A percentile compares a stretch with the other conserved stretches of the same genome.
Evolutionary conservation across 2,329 filamentous ascomycete genomes (phyloP).

Genomic region (Aspergillus candidus): DNA sequence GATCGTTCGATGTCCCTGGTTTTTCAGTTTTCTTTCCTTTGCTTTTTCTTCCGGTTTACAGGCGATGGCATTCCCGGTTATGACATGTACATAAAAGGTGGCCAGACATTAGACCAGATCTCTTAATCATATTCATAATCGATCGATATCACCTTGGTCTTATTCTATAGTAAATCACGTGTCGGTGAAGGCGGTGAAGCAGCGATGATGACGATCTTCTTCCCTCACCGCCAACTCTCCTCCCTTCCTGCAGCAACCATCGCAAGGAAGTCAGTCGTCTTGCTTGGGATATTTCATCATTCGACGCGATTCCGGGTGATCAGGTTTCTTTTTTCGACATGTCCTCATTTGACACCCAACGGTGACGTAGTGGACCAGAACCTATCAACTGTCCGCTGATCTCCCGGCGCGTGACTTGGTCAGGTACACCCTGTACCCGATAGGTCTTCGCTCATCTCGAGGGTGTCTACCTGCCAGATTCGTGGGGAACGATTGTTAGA

Average conservation of each 20-base stretch:
- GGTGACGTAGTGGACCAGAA: constrained; percentile 19
- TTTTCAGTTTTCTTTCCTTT: constrained; percentile 5
- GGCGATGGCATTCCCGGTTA: constrained; percentile 7
- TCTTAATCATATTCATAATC: constrained; percentile 6
- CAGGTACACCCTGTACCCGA: no score
- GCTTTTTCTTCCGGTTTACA: constrained; percentile 3
- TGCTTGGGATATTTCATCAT: constrained; percentile 7
- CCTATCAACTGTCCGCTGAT: constrained; percentile 15
- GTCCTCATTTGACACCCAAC: background rate
- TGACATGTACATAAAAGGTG: constrained; percentile 18
- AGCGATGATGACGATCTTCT: background rate
- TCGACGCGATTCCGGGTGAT: constrained; percentile 14
- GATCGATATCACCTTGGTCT: background rate
- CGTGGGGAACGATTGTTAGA: background rate
- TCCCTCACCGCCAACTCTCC: background rate
- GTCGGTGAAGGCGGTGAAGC: no score
- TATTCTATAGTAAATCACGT: no score
- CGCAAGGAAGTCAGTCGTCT: background rate
- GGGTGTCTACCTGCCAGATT: no score
- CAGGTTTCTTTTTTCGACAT: background rate
- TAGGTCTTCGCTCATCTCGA: no score
- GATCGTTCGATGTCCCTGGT: constrained; percentile 17
- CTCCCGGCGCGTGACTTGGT: constrained; percentile 8
- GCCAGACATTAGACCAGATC: constrained; percentile 13
- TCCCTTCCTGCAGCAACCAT: background rate